Evolutionary conservation across 2,329 filamentous ascomycete species (phyloP), one percentile per base, ranked within the genome.

Genomic region (Pseudopithomyces chartarum): DNA sequence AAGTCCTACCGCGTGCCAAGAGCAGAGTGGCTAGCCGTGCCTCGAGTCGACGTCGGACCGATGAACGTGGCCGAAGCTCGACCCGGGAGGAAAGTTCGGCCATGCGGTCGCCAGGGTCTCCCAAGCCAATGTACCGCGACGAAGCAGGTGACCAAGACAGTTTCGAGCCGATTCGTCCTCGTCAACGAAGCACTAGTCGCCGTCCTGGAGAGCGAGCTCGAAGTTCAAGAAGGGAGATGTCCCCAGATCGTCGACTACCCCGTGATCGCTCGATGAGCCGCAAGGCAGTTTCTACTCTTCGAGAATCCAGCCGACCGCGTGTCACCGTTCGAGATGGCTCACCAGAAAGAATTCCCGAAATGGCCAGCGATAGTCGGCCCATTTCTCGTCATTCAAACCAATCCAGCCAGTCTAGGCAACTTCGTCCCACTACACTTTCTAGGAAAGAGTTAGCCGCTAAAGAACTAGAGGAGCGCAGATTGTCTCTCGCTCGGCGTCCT

Each of bases 391-490:
- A 67, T 26, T 76, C 73, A 0, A 62, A 73, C 46, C 58, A 65
- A 19, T 75, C 73, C 11, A 66, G 68, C 17, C 69, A 71, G 13
- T 73, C 70, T 2, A 70, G 68, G 38, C 52, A 60, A 7, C 53
- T 63, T 2, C 62, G 71, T 56, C 63, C 65, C 15, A 59, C 65
- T 17, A 66, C 67, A n/a, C 61, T 78, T 56, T 75, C 72, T 52
- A 76, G 76, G 57, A 81, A 79, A 62, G 77, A 78, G 58, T 66
- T 78, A 19, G 80, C 79, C 10, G 92, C 92, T 7, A 87, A 90
- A 46, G 93, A 97, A 75, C 84, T 98, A 0, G 93, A 97, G 75
- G 91, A 95, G 68, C 87, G 94, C 26, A 88, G 94, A 56, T 86
- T 90, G 69, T 97, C 94, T 13, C 64, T 75, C 34, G 91, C 90